phyloP scores from a whole-genome alignment of 306 rosid genomes.

The Delonix regia region DNA sequence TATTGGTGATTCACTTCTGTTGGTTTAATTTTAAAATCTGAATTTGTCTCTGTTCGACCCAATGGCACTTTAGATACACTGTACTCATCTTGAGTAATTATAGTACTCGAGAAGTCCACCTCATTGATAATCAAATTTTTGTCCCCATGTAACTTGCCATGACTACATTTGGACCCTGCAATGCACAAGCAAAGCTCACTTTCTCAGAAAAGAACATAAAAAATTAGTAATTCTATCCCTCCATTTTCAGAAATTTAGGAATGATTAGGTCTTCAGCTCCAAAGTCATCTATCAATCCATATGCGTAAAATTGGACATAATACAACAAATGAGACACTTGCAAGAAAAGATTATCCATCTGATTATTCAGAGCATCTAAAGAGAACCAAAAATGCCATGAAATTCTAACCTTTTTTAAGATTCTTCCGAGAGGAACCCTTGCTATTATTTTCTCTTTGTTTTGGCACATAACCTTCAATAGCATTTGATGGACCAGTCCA shows the following conservation, averaged over 20 bases:
- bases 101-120: slow-evolving; percentile 67
- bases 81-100: slow-evolving; percentile 76
- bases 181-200: slow-evolving; percentile 55
- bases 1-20: not conserved
- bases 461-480: slow-evolving; percentile 90
- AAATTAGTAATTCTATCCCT: slow-evolving; percentile 10
- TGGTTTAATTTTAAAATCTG: slow-evolving; percentile 37
- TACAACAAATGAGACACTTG: slow-evolving; percentile 24
- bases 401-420: slow-evolving; percentile 60
- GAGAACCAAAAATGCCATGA: slow-evolving; percentile 11
- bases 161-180: slow-evolving; percentile 68
- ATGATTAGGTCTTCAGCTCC: slow-evolving; percentile 18
- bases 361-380: slow-evolving; percentile 10
- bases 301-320: slow-evolving; percentile 15
- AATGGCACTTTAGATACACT: slow-evolving; percentile 70
- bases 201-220: slow-evolving; percentile 34
- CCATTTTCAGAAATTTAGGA: slow-evolving; percentile 36
- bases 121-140: slow-evolving; percentile 45
- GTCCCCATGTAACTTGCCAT: slow-evolving; percentile 37
- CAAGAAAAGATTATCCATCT: slow-evolving; percentile 20
- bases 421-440: slow-evolving; percentile 46
- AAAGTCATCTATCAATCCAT: slow-evolving; percentile 14
- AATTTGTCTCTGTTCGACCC: slow-evolving; percentile 40
- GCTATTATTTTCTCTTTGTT: slow-evolving; percentile 43
- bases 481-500: slow-evolving; percentile 95